A percentile compares a stretch with the other conserved stretches of the same genome.
Conservation (phyloP, 352 stramenopile species). For the Phytophthora uliginosa region DNA sequence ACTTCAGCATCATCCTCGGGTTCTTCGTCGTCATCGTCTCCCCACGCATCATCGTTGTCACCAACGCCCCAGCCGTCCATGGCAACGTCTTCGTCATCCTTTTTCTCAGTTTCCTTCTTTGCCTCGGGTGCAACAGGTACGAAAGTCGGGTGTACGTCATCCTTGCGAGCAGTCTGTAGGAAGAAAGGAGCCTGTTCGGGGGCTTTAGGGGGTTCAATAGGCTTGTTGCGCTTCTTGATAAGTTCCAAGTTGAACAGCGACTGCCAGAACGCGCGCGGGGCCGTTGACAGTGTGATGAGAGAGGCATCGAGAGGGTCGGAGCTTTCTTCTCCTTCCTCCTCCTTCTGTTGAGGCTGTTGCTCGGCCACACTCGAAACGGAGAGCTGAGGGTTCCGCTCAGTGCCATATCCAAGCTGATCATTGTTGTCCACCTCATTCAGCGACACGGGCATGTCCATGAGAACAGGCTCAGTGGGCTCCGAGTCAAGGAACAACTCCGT, state of each 20-base stretch:
- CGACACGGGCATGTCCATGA: conserved; percentile 94
- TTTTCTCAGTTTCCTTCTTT: conserved; percentile 33
- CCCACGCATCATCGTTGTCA: conserved; percentile 75
- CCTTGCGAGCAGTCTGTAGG: conserved; percentile 91
- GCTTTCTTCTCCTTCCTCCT: conserved; percentile 33
- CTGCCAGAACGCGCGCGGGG: conserved; percentile 90
- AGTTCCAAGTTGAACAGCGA: conserved; percentile 94
- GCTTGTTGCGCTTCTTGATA: conserved; percentile 98
- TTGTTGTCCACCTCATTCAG: conserved; percentile 88
- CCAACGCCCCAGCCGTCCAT: conserved; percentile 80
- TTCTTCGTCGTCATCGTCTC: conserved; percentile 53
- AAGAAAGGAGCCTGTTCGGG: conserved; percentile 97
- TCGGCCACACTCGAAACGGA: conserved; percentile 47
- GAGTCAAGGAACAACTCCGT: conserved; percentile 88
- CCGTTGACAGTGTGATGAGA: conserved; percentile 82
- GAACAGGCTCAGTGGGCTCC: conserved; percentile 75
- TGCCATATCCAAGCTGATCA: conserved; percentile 63
- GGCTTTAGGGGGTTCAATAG: conserved; percentile 95
- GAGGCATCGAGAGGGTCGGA: conserved; percentile 66
- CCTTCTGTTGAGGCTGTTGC: conserved; percentile 58
- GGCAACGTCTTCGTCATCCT: conserved; percentile 37
- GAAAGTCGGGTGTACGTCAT: conserved; percentile 84
- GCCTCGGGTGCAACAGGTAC: conserved; percentile 54
- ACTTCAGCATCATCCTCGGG: conserved; percentile 32
- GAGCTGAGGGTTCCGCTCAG: conserved; percentile 61